Evolutionary conservation across 202 grass and related monocot genomes (phyloP).

Genomic region (Carex sylvatica): DNA sequence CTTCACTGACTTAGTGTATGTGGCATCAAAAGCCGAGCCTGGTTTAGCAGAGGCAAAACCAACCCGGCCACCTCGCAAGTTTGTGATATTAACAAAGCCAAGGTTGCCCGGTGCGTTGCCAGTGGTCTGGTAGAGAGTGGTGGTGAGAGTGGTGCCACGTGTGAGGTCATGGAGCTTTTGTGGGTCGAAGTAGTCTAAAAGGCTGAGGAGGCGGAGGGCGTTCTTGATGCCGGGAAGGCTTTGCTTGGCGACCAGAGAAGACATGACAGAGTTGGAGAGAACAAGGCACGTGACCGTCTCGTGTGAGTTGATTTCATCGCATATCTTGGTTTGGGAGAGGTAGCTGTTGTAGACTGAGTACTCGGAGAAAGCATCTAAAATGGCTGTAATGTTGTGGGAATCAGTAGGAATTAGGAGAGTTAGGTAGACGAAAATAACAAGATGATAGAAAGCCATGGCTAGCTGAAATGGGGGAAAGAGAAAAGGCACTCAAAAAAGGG

Average conservation of each 20-base stretch:
- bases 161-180: slow-evolving; percentile 86
- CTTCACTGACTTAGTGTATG: slow-evolving; percentile 73
- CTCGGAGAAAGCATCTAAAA: slow-evolving; percentile 65
- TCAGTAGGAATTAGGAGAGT: slow-evolving; percentile 7
- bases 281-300: slow-evolving; percentile 80
- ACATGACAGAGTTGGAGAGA: slow-evolving; percentile 82
- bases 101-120: slow-evolving; percentile 74
- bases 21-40: slow-evolving; percentile 65
- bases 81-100: slow-evolving; percentile 95
- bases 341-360: slow-evolving; percentile 89
- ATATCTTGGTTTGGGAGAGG: slow-evolving; percentile 89
- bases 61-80: slow-evolving; percentile 81
- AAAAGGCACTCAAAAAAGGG: no score
- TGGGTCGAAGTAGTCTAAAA: slow-evolving; percentile 93
- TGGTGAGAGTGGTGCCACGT: slow-evolving; percentile 65
- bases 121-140: slow-evolving; percentile 94
- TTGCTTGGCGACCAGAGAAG: slow-evolving; percentile 69
- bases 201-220: slow-evolving; percentile 80
- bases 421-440: slow-evolving; percentile 8
- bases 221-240: slow-evolving; percentile 80
- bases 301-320: slow-evolving; percentile 92
- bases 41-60: slow-evolving; percentile 75
- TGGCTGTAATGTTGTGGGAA: slow-evolving; percentile 83
- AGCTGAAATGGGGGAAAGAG: not conserved
- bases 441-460: slow-evolving; percentile 38